These are phyloP conservation scores for Huntiella bhutanensis DNA, from an alignment of 2,329 filamentous ascomycete genomes.

Conservation along the genomic window DNA sequence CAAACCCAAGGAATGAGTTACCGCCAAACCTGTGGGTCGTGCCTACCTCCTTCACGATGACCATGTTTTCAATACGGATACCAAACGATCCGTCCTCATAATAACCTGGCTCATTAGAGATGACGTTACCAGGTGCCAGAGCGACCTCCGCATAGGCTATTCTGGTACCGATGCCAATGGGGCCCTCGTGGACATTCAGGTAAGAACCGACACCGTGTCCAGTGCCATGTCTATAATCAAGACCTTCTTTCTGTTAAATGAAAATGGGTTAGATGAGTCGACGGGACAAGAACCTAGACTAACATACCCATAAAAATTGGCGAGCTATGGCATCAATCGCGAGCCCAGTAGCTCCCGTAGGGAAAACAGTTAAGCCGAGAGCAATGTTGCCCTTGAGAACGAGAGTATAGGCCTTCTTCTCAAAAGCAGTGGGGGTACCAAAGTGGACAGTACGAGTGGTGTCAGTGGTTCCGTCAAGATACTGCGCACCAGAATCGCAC, in stretches of 20 bases:
- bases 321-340: constrained; percentile 75
- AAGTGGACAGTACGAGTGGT: constrained; percentile 90
- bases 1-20: constrained; percentile 85
- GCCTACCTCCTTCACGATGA: constrained; percentile 75
- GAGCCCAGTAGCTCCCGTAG: constrained; percentile 87
- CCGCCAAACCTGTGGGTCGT: constrained; percentile 80
- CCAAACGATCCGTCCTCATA: constrained; percentile 93
- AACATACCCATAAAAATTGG: constrained; percentile 70
- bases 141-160: constrained; percentile 83
- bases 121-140: constrained; percentile 76
- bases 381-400: constrained; percentile 90
- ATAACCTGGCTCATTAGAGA: constrained; percentile 91
- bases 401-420: constrained; percentile 79
- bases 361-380: constrained; percentile 70
- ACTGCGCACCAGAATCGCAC: constrained; percentile 95
- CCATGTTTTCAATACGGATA: constrained; percentile 89
- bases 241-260: constrained; percentile 40
- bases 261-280: background rate
- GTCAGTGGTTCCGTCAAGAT: constrained; percentile 86
- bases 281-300: background rate
- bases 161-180: constrained; percentile 85
- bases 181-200: constrained; percentile 92
- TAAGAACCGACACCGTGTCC: constrained; percentile 91
- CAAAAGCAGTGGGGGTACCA: constrained; percentile 60
- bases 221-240: constrained; percentile 92